Conservation (phyloP, 306 rosid species). For the Senna tora region DNA sequence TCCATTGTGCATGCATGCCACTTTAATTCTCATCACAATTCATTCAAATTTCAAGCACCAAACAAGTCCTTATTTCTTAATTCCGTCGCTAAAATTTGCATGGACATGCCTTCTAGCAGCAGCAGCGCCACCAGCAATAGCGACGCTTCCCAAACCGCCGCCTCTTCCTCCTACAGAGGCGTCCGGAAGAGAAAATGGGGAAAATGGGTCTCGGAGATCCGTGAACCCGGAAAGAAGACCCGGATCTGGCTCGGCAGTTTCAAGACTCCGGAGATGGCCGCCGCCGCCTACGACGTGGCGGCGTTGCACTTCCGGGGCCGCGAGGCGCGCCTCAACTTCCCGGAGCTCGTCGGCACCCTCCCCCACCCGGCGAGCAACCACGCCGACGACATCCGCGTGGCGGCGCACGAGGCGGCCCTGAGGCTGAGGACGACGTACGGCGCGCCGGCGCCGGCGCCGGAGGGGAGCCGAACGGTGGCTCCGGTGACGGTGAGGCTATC, state of each 20-base stretch:
- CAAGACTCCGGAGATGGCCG: conserved; percentile 82
- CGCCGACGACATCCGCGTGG: conserved; percentile 72
- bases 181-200: conserved; percentile 98
- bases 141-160: conserved; percentile 36
- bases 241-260: conserved; percentile 93
- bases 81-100: not conserved
- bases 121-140: not conserved
- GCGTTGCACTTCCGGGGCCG: conserved; percentile 76
- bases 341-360: conserved; percentile 55
- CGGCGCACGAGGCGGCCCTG: conserved; percentile 84
- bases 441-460: not conserved
- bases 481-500: conserved; percentile 52
- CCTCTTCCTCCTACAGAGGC: conserved; percentile 73
- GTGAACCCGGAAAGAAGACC: conserved; percentile 83
- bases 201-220: conserved; percentile 93
- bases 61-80: not conserved
- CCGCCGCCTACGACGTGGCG: conserved; percentile 87
- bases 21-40: not conserved
- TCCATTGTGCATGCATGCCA: not conserved
- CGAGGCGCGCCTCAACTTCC: conserved; percentile 74
- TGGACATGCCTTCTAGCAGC: conserved; percentile 43
- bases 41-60: not conserved
- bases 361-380: conserved; percentile 69
- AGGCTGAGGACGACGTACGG: conserved; percentile 37
- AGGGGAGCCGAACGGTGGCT: conserved; percentile 11